These are phyloP conservation scores for Colletotrichum spaethianum DNA, from an alignment of 2,329 filamentous ascomycete species.

Conservation along the genomic window DNA sequence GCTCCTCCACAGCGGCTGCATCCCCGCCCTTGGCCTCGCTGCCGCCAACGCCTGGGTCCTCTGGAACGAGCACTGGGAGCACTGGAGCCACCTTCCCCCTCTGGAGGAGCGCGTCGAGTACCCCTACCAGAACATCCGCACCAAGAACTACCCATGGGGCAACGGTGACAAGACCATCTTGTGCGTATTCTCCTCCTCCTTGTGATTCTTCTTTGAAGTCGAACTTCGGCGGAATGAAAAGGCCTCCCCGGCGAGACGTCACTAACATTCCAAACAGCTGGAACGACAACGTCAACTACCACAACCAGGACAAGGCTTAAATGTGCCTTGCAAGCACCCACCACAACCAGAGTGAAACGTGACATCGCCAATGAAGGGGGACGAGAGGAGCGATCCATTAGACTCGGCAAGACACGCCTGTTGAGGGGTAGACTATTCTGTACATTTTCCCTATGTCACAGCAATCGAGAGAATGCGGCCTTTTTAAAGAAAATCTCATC, in stretches of 20 bases:
- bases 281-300: conserved; percentile 96
- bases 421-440: conserved; percentile 43
- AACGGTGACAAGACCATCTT: conserved; percentile 92
- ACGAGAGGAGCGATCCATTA: conserved; percentile 34
- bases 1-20: conserved; percentile 73
- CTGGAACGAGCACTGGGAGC: conserved; percentile 98
- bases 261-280: conserved; percentile 71
- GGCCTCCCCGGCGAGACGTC: conserved; percentile 18
- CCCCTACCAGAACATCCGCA: conserved; percentile 96
- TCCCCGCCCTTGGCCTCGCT: conserved; percentile 80
- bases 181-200: conserved; percentile 61
- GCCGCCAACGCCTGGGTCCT: conserved; percentile 88
- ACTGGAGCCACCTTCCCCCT: conserved; percentile 88
- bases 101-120: conserved; percentile 94
- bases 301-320: conserved; percentile 86
- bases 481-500: background rate
- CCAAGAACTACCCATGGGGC: conserved; percentile 96
- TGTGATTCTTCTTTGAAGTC: background rate
- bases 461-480: conserved; percentile 37
- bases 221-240: background rate
- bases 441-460: conserved; percentile 47
- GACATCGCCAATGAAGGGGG: conserved; percentile 4
- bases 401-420: conserved; percentile 28
- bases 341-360: conserved; percentile 11
- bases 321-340: conserved; percentile 42